These are phyloP conservation scores for Hyphopichia fennica DNA, from an alignment of 1,139 yeast genomes.

Conservation along the genomic window DNA sequence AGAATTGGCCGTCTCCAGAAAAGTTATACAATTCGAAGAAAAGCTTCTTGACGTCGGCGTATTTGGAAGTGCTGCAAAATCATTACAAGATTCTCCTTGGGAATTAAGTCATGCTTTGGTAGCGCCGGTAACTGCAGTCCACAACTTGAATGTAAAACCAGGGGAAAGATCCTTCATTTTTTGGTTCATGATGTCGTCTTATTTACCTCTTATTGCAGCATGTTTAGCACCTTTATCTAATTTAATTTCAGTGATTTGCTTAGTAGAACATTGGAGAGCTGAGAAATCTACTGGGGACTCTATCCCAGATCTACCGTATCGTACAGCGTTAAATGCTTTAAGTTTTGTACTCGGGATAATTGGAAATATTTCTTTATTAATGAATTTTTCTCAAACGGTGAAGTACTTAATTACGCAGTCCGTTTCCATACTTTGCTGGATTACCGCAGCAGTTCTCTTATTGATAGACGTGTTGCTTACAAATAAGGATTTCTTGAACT, in stretches of 20 bases:
- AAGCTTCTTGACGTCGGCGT: too few species aligned
- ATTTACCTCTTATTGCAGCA: constrained; percentile 72
- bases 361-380: constrained; percentile 63
- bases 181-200: constrained; percentile 65
- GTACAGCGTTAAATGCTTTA: constrained; percentile 57
- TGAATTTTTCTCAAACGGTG: constrained; percentile 63
- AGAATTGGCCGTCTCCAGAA: too few species aligned
- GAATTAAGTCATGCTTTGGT: constrained; percentile 24
- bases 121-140: constrained; percentile 33
- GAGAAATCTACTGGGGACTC: constrained; percentile 20
- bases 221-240: constrained; percentile 79
- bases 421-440: constrained; percentile 64
- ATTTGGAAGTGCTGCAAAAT: too few species aligned
- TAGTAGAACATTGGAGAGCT: constrained; percentile 69
- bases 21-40: constrained; percentile 3
- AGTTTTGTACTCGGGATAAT: constrained; percentile 63
- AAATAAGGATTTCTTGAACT: constrained; percentile 17
- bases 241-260: constrained; percentile 66
- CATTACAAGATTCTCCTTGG: constrained; percentile 16
- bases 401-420: constrained; percentile 59
- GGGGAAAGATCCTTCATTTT: constrained; percentile 48
- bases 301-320: constrained; percentile 27
- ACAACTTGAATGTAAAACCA: constrained; percentile 37
- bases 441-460: constrained; percentile 53
- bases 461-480: constrained; percentile 45